Conservation (phyloP, 306 rosid species). For the Fragaria iinumae region DNA sequence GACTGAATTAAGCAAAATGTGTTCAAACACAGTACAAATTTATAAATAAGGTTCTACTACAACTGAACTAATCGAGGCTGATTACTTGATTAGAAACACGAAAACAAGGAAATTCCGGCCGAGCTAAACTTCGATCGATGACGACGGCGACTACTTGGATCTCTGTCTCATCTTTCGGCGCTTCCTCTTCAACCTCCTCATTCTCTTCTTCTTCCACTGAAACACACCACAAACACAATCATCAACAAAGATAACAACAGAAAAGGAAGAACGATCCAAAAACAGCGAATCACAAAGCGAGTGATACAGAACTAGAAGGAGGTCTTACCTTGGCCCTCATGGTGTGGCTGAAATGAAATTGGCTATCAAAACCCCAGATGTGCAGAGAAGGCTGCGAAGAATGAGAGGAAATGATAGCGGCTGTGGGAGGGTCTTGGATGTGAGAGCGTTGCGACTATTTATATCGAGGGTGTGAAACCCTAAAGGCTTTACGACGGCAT, state of each 20-base stretch:
- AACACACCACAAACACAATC: background rate
- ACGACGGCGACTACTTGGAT: constrained; percentile 47
- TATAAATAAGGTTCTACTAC: constrained; percentile 18
- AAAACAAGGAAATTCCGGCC: background rate
- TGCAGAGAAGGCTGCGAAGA: background rate
- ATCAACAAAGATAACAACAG: background rate
- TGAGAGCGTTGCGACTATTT: constrained; percentile 2
- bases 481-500: background rate
- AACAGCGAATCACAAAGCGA: background rate
- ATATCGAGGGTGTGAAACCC: constrained; percentile 24
- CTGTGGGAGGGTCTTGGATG: background rate
- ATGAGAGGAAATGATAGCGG: no score
- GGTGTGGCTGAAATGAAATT: constrained; percentile 11
- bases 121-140: constrained; percentile 6
- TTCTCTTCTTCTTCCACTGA: constrained; percentile 94
- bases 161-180: constrained; percentile 95
- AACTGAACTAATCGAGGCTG: constrained; percentile 21
- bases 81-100: constrained; percentile 12
- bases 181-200: constrained; percentile 86
- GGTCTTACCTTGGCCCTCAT: constrained; percentile 69
- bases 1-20: constrained; percentile 14
- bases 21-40: constrained; percentile 20
- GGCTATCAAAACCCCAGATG: constrained; percentile 20
- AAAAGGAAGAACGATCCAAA: background rate
- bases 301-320: background rate